phyloP scores from a whole-genome alignment of 139 green algal species.

The Desmodesmus armatus region DNA sequence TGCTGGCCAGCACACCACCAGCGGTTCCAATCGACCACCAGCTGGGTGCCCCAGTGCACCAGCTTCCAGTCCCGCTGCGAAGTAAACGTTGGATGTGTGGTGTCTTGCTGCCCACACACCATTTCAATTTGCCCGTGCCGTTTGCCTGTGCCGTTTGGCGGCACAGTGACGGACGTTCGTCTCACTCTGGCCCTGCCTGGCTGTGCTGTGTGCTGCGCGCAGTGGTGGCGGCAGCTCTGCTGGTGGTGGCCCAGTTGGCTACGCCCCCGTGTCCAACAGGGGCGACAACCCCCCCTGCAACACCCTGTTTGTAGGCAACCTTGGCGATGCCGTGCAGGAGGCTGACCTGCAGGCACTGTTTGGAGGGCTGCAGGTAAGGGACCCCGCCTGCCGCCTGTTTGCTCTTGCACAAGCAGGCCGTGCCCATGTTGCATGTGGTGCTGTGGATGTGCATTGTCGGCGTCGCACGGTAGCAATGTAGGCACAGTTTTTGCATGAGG shows the following conservation, averaged over 20 bases:
- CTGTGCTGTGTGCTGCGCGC: too few species aligned
- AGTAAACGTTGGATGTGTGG: too few species aligned
- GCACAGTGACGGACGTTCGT: too few species aligned
- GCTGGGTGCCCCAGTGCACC: too few species aligned
- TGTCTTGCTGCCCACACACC: too few species aligned
- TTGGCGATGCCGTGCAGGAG: constrained; percentile 55
- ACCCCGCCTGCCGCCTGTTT: background rate
- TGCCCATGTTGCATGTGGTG: constrained; percentile 85
- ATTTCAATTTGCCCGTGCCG: too few species aligned
- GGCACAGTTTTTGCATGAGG: background rate
- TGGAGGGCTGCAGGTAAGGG: constrained; percentile 47
- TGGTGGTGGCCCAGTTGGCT: background rate
- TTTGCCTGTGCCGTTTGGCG: too few species aligned
- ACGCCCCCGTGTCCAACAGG: constrained; percentile 3
- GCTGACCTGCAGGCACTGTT: constrained; percentile 60
- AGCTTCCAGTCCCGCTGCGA: too few species aligned
- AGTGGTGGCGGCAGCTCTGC: background rate
- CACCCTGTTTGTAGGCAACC: constrained; percentile 90
- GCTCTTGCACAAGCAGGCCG: background rate
- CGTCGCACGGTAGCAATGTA: constrained; percentile 58
- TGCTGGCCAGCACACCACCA: too few species aligned
- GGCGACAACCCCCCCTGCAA: constrained; percentile 95
- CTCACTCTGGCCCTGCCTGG: too few species aligned
- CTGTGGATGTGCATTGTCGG: constrained; percentile 71
- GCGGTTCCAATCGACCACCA: too few species aligned